Conservation (phyloP, 495 filamentous ascomycete genomes). For the Penicillium ochrochloron region DNA sequence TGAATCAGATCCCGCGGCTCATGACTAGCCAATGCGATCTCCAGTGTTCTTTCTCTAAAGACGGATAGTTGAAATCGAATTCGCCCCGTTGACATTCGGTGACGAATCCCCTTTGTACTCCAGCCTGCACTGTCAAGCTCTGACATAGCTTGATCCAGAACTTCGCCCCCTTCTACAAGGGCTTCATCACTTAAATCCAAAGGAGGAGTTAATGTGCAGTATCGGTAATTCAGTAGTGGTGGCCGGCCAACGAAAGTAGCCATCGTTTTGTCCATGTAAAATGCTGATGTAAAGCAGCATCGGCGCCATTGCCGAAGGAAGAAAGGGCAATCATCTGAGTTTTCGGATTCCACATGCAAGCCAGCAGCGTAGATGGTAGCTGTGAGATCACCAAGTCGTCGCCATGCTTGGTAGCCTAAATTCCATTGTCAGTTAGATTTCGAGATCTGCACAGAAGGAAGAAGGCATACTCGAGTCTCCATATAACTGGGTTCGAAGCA, state of each 20-base stretch:
- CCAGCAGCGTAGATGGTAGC: constrained; percentile 61
- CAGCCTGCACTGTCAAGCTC: constrained; percentile 59
- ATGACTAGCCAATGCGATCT: constrained; percentile 58
- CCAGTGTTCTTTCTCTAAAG: constrained; percentile 61
- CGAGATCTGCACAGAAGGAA: constrained; percentile 3
- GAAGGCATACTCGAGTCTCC: constrained; percentile 56
- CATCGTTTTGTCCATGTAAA: constrained; percentile 54
- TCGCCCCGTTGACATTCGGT: constrained; percentile 49
- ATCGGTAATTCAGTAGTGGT: constrained; percentile 58
- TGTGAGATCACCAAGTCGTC: constrained; percentile 54
- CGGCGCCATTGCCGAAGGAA: constrained; percentile 56
- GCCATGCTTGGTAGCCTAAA: constrained; percentile 57
- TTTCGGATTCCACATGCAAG: constrained; percentile 56
- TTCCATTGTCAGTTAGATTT: constrained; percentile 9
- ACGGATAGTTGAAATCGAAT: constrained; percentile 54
- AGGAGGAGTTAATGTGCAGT: constrained; percentile 58
- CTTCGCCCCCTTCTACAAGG: constrained; percentile 52
- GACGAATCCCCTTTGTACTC: constrained; percentile 48
- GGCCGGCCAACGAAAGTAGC: constrained; percentile 62
- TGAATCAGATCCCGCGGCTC: constrained; percentile 46
- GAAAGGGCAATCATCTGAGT: constrained; percentile 50
- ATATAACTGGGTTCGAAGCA: constrained; percentile 50
- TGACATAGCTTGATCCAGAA: constrained; percentile 43
- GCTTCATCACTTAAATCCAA: constrained; percentile 60
- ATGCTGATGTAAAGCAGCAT: constrained; percentile 58